These are phyloP conservation scores for Leucocoprinus sp. DNA, from an alignment of 768 basidiomycete species.

Conservation along the genomic window DNA sequence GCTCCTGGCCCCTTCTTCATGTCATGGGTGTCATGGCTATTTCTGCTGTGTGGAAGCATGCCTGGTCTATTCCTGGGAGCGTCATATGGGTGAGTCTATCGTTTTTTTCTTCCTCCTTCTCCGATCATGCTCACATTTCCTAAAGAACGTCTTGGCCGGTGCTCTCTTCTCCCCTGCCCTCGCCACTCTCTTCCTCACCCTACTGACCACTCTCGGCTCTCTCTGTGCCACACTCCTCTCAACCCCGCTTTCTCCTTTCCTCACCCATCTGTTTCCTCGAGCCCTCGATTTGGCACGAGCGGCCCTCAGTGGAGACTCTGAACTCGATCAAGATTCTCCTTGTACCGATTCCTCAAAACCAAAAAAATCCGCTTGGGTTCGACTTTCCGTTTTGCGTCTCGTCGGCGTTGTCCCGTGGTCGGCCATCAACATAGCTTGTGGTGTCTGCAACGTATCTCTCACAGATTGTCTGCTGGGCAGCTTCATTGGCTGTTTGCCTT, in stretches of 20 bases:
- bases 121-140: constrained; percentile 11
- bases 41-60: constrained; percentile 90
- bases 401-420: constrained; percentile 96
- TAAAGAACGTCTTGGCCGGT: constrained; percentile 82
- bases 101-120: constrained; percentile 13
- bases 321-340: constrained; percentile 28
- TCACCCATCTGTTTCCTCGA: constrained; percentile 74
- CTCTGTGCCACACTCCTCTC: constrained; percentile 73
- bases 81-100: constrained; percentile 69
- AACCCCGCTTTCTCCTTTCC: constrained; percentile 75
- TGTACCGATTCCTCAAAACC: constrained; percentile 23
- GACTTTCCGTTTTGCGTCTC: constrained; percentile 79
- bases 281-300: constrained; percentile 79
- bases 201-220: constrained; percentile 84
- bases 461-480: constrained; percentile 71
- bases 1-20: constrained; percentile 55
- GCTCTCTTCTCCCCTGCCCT: constrained; percentile 77
- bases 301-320: constrained; percentile 65
- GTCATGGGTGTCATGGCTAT: constrained; percentile 78
- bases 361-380: constrained; percentile 65
- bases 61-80: constrained; percentile 94
- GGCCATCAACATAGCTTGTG: constrained; percentile 94
- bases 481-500: constrained; percentile 79
- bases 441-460: constrained; percentile 77
- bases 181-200: constrained; percentile 74